Percentiles rank a stretch among this genome's conserved stretches.
phyloP scores from a whole-genome alignment of 148 eudicot genomes.

The Nyssa sinensis region DNA sequence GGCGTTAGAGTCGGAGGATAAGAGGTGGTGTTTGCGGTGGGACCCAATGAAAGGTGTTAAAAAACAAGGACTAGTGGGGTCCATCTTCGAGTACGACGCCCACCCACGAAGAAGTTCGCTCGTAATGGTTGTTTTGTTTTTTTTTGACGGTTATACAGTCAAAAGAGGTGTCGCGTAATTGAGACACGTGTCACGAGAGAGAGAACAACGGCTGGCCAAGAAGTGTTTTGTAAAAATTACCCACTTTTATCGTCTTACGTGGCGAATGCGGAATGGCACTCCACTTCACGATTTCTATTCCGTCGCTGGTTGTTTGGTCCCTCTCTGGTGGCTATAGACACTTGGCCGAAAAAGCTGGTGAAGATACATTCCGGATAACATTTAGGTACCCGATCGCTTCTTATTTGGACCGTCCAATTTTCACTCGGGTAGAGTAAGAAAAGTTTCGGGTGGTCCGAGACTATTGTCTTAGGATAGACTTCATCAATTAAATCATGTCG shows the following conservation, averaged over 20 bases:
- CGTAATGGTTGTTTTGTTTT: background rate
- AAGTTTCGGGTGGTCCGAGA: too few species aligned
- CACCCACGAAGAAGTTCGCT: background rate
- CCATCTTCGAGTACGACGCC: slow-evolving; percentile 8
- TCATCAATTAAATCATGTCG: too few species aligned
- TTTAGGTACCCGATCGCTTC: too few species aligned
- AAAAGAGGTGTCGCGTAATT: background rate
- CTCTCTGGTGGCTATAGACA: too few species aligned
- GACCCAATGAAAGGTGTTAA: slow-evolving; percentile 4
- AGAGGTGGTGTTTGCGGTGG: background rate
- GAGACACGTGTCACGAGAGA: slow-evolving; percentile 5
- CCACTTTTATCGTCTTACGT: background rate
- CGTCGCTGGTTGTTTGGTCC: background rate
- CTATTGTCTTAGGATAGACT: too few species aligned
- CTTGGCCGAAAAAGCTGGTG: too few species aligned
- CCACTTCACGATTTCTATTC: background rate
- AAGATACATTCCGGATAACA: too few species aligned
- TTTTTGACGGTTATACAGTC: slow-evolving; percentile 1
- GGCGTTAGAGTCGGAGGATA: slow-evolving; percentile 13
- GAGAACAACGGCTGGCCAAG: slow-evolving; percentile 9
- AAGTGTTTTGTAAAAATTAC: too few species aligned
- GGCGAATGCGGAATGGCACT: background rate
- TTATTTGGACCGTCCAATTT: too few species aligned
- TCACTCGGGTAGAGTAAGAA: too few species aligned
- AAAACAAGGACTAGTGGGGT: too few species aligned